Evolutionary conservation across 2,329 filamentous ascomycete species (phyloP).

Genomic region (Elsinoe fawcettii): DNA sequence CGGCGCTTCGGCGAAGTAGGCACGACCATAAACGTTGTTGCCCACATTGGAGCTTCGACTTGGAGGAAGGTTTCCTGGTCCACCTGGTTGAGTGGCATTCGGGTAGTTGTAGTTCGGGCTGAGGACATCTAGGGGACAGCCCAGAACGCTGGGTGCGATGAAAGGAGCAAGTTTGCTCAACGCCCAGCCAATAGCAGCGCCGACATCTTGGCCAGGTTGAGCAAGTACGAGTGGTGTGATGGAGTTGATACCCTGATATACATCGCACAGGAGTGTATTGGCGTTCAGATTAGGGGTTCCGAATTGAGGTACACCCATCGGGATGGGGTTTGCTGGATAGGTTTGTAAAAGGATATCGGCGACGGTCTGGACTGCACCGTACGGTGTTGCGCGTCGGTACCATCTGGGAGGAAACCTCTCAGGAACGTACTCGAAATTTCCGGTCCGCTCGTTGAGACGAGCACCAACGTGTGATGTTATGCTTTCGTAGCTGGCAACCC

Average conservation of each 20-base stretch:
- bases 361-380: constrained; percentile 27
- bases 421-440: constrained; percentile 26
- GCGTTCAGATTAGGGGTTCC: constrained; percentile 29
- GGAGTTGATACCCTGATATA: constrained; percentile 32
- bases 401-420: constrained; percentile 26
- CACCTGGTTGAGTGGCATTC: constrained; percentile 24
- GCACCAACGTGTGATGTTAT: constrained; percentile 27
- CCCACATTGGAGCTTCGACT: constrained; percentile 27
- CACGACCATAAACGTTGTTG: constrained; percentile 32
- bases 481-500: constrained; percentile 30
- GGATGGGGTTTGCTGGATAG: constrained; percentile 30
- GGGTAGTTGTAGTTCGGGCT: constrained; percentile 28
- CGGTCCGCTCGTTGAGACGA: constrained; percentile 21
- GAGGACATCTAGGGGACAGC: constrained; percentile 27
- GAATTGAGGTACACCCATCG: constrained; percentile 25
- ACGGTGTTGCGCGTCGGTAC: constrained; percentile 25
- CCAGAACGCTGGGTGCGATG: constrained; percentile 27
- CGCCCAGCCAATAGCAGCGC: constrained; percentile 26
- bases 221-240: constrained; percentile 29
- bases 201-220: constrained; percentile 22
- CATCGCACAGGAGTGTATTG: constrained; percentile 29
- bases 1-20: constrained; percentile 28
- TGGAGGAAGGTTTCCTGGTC: constrained; percentile 26
- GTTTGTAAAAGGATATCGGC: constrained; percentile 29
- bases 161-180: constrained; percentile 27